A percentile compares a stretch with the other conserved stretches of the same genome.
These are phyloP conservation scores for Xerocomus potaroensis DNA, from an alignment of 768 basidiomycete genomes.

Conservation along the genomic window DNA sequence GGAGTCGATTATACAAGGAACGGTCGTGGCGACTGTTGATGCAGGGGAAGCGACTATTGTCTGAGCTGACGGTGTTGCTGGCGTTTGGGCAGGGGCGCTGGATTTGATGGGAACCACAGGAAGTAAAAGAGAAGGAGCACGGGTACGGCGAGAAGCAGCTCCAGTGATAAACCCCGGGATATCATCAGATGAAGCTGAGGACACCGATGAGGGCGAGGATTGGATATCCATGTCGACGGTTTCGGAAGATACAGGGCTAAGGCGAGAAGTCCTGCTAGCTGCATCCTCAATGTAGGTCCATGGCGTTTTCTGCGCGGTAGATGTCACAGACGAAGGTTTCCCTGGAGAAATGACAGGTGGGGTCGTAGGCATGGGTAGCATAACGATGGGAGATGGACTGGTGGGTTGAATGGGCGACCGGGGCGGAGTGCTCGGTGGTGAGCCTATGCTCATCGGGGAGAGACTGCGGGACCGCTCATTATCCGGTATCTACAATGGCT, in stretches of 20 bases:
- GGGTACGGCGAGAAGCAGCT: slow-evolving; percentile 24
- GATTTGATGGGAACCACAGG: slow-evolving; percentile 12
- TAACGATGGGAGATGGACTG: slow-evolving; percentile 1
- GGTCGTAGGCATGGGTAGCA: slow-evolving; percentile 4
- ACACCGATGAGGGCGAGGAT: slow-evolving; percentile 29
- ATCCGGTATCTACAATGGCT: slow-evolving; percentile 28
- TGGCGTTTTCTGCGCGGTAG: slow-evolving; percentile 4
- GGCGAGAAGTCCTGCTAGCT: slow-evolving; percentile 24
- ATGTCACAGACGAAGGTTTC: slow-evolving; percentile 11
- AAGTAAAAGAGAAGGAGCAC: slow-evolving; percentile 23
- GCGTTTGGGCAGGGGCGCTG: slow-evolving; percentile 8
- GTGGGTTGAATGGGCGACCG: slow-evolving; percentile 15
- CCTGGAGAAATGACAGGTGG: slow-evolving; percentile 4
- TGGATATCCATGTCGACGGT: slow-evolving; percentile 34
- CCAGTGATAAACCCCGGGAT: slow-evolving; percentile 34
- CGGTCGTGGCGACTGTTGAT: slow-evolving; percentile 11
- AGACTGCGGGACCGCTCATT: slow-evolving; percentile 42
- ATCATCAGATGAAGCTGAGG: slow-evolving; percentile 23
- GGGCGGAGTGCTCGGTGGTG: slow-evolving; percentile 37
- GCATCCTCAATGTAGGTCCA: slow-evolving; percentile 24
- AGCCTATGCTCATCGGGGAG: slow-evolving; percentile 62
- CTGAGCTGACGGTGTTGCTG: slow-evolving; percentile 11
- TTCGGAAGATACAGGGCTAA: slow-evolving; percentile 32
- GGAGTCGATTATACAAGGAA: slow-evolving; percentile 9
- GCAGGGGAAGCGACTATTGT: slow-evolving; percentile 17